Evolutionary conservation across 2,329 filamentous ascomycete genomes (phyloP).

Genomic region (Cercospora sesami): DNA sequence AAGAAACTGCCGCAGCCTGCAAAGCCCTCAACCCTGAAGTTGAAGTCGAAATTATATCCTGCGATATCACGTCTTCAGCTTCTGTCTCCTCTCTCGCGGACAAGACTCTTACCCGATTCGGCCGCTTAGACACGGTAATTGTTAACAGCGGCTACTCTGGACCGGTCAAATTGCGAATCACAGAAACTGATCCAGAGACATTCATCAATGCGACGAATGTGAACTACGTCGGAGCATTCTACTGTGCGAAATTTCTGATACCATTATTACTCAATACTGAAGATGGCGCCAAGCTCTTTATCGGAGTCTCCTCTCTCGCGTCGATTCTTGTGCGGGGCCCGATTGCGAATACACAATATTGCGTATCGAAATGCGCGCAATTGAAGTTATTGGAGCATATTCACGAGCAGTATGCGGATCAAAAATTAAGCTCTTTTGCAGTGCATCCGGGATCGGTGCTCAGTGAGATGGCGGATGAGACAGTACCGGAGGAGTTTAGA

Average conservation of each 20-base stretch:
- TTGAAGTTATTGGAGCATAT: conserved; percentile 43
- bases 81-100: conserved; percentile 28
- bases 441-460: conserved; percentile 43
- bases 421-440: conserved; percentile 36
- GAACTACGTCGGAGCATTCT: conserved; percentile 36
- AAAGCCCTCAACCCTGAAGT: conserved; percentile 30
- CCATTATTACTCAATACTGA: conserved; percentile 25
- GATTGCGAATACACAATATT: conserved; percentile 45
- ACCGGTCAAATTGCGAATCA: conserved; percentile 25
- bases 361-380: conserved; percentile 43
- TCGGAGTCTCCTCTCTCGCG: conserved; percentile 40
- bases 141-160: conserved; percentile 34
- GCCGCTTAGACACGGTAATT: conserved; percentile 32
- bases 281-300: conserved; percentile 35
- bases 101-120: conserved; percentile 21
- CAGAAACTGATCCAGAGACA: conserved; percentile 27
- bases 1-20: conserved; percentile 34
- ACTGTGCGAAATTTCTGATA: conserved; percentile 35
- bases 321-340: conserved; percentile 40
- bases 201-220: conserved; percentile 31
- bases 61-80: conserved; percentile 29
- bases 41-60: conserved; percentile 33
- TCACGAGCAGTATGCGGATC: conserved; percentile 38
- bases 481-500: conserved; percentile 37
- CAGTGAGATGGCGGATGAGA: conserved; percentile 40